Conservation (phyloP, 768 basidiomycete genomes). For the Kondoa malvinella region DNA sequence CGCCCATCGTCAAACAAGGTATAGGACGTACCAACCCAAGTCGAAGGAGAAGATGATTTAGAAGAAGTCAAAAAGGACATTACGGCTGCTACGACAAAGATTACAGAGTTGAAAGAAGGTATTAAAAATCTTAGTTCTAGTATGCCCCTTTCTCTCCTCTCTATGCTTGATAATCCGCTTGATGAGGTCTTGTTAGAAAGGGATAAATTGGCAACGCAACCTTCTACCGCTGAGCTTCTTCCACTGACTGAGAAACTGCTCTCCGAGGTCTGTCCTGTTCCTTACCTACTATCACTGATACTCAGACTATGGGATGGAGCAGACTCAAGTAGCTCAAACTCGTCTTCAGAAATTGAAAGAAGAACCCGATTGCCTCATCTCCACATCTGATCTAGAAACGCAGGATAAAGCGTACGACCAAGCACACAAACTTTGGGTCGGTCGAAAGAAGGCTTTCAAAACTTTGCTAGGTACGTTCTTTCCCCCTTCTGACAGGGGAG, state of each 20-base stretch:
- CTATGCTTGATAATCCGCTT: not conserved
- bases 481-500: too few relatives aligned
- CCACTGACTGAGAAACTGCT: not conserved
- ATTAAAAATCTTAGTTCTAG: not conserved
- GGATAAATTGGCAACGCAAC: not conserved
- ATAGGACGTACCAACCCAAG: not conserved
- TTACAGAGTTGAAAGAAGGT: not conserved
- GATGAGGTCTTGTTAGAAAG: not conserved
- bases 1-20: not conserved
- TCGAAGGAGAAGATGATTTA: not conserved
- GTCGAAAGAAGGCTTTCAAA: not conserved
- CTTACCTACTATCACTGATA: too few relatives aligned
- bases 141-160: not conserved
- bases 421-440: not conserved
- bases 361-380: not conserved
- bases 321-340: too few relatives aligned
- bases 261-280: not conserved
- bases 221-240: not conserved
- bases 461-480: not conserved
- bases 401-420: not conserved
- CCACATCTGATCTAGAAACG: not conserved
- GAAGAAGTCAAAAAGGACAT: not conserved
- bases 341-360: not conserved
- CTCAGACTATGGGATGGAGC: too few relatives aligned
- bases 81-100: not conserved